Evolutionary conservation across 2,329 filamentous ascomycete species (phyloP).

Genomic region (Alternaria arbusti): DNA sequence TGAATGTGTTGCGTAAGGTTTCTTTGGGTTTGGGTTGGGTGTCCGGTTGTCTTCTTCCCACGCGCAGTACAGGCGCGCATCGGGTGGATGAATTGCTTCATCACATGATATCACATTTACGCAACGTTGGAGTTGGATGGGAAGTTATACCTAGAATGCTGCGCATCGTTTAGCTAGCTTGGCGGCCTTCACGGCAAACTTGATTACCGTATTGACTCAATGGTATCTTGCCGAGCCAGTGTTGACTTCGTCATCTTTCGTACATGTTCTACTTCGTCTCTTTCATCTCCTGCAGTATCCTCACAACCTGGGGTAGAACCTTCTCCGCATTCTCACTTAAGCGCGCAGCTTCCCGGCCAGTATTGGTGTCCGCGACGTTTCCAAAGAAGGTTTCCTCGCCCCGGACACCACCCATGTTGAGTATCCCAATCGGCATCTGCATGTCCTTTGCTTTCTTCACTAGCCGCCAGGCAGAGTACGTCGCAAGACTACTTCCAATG

Average conservation of each 20-base stretch:
- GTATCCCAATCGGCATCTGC: slow-evolving; percentile 82
- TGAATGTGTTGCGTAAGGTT: neutral
- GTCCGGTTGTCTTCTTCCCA: neutral
- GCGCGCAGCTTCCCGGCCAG: slow-evolving; percentile 48
- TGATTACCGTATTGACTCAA: neutral
- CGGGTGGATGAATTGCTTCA: neutral
- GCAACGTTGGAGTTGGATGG: neutral
- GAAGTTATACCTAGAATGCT: neutral
- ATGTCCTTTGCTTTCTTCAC: slow-evolving; percentile 82
- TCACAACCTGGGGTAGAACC: slow-evolving; percentile 42
- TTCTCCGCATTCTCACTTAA: slow-evolving; percentile 50
- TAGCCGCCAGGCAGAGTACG: slow-evolving; percentile 92
- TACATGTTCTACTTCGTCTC: neutral
- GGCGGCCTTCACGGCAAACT: slow-evolving; percentile 1
- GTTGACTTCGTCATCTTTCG: neutral
- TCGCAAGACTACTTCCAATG: slow-evolving; percentile 88
- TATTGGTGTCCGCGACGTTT: slow-evolving; percentile 56
- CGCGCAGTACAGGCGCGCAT: neutral
- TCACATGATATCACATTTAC: neutral
- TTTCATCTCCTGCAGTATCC: slow-evolving; percentile 28
- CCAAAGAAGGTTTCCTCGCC: slow-evolving; percentile 77
- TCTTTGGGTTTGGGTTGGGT: neutral
- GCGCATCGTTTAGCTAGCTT: slow-evolving; percentile 5
- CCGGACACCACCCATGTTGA: slow-evolving; percentile 85
- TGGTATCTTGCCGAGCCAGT: neutral